Base-by-base conservation (phyloP, 2,329 filamentous ascomycete genomes). In the Fusarium sulawesiense region DNA sequence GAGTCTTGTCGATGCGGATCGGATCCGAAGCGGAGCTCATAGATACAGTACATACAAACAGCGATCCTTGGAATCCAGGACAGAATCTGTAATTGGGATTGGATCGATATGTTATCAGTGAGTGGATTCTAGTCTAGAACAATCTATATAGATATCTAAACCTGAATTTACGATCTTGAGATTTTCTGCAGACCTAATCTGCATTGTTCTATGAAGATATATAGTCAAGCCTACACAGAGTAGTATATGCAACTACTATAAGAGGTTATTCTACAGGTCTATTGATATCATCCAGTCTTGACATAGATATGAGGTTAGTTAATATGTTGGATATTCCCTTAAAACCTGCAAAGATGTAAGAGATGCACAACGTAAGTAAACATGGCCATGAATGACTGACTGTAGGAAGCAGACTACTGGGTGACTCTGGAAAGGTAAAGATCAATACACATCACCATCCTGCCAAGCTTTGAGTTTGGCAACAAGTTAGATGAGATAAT, bases 11-110 rank as follows among this genome's bases (percentile, higher is more conserved):
- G 18, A 47, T 55, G 66, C 64, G 63, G 64, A 45, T 66, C 64
- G 64, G 64, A 21, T 66, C 64, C 64, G 64, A 66, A 44, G 49
- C 48, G 63, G 63, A 66, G 63, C 49, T 13, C 9, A 37, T 14
- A 23, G 21, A 37, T 30, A 30, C 27, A 27, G 4, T 29, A 27
- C 10, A 29, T 37, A 11, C 18, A 11, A n/a, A 37, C 34, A 37
- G 34, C 34, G 18, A 37, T n/a, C 34, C 16, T 37, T 37, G 34
- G 10, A n/a, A 37, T 37, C 18, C 18, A 37, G 34, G 34, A 37
- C 34, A 23, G 16, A 50, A 27, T 14, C 9, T 20, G 25, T 18
- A 14, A 41, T 23, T 41, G 13, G 25, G 25, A 51, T n/a, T 51
- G 49, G 32, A 42, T 51, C 13, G 13, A 41, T 25, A 29, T 41